Conservation (phyloP, 2,329 filamentous ascomycete species). For the Aurifilum marmelostoma region DNA sequence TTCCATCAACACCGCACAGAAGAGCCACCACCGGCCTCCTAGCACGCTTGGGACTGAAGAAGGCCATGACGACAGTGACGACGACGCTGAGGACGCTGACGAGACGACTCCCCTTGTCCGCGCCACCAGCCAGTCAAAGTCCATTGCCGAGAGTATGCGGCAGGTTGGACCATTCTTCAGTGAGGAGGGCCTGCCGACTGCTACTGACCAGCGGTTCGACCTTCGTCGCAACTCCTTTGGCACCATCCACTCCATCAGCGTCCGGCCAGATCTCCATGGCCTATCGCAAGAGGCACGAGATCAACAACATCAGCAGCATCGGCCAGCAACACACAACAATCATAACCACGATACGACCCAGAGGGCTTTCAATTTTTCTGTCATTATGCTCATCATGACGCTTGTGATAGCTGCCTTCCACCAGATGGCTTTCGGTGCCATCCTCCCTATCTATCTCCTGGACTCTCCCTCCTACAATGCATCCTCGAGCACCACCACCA, state of each 20-base stretch:
- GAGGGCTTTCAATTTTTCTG: conserved; percentile 43
- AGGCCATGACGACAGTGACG: conserved; percentile 9
- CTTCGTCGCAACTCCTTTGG: conserved; percentile 45
- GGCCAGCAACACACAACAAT: conserved; percentile 14
- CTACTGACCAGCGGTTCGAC: conserved; percentile 42
- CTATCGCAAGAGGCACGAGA: conserved; percentile 15
- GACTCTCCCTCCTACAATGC: conserved; percentile 38
- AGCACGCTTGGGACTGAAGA: conserved; percentile 27
- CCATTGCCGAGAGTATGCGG: conserved; percentile 31
- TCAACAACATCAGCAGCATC: background rate
- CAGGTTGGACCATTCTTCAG: conserved; percentile 37
- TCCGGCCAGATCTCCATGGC: conserved; percentile 33
- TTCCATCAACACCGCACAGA: conserved; percentile 6
- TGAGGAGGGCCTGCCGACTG: conserved; percentile 41
- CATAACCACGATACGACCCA: conserved; percentile 28
- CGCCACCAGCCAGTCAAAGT: conserved; percentile 35
- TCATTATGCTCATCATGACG: conserved; percentile 47
- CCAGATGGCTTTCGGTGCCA: conserved; percentile 49
- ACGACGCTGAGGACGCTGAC: conserved; percentile 34
- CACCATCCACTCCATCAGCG: conserved; percentile 45
- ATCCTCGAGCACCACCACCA: conserved; percentile 31
- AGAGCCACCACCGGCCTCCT: conserved; percentile 29
- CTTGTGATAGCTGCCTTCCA: conserved; percentile 49
- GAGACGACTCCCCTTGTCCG: conserved; percentile 37
- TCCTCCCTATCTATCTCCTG: conserved; percentile 48